Base-by-base conservation (phyloP, 1,284 basidiomycete genomes). In the Trichosporon coremiiforme region DNA sequence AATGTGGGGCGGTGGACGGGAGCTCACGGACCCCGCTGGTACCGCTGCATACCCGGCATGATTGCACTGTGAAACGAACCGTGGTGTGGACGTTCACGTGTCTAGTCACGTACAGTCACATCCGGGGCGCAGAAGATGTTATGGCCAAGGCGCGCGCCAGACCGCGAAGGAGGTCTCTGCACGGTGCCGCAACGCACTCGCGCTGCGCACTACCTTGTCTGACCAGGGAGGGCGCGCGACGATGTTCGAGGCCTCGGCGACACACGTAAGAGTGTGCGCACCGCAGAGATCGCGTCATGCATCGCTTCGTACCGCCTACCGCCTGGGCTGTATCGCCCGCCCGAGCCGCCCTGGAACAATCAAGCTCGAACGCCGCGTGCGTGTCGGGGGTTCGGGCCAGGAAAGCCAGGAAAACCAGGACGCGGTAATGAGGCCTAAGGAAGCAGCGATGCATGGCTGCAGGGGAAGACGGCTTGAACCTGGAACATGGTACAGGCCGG, bases 401-500 rank as follows among this genome's bases (percentile, higher is more conserved):
- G 55, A 60, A 60, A 13, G 25, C 25, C 25, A 25, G 25, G 25
- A 25, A 25, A 25, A 25, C 25, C 25, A 25, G 25, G 25, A 25
- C 25, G 25, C 25, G 25, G 25, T 25, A 25, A 25, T 25, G 25
- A 25, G 25, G 25, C 25, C 25, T 25, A 10, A 60, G 55, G 55
- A 60, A 31, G 25, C 25, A 60, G 55, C 55, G 9, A 31, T 60
- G 29, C 31, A 15, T 60, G 55, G 55, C 55, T 60, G 55, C 55
- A 31, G 12, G 29, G 55, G 17, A n/a, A 33, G 31, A 13, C 29
- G 13, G 57, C 9, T 33, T 33, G 57, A 62, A 33, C 57, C 57
- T 62, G 57, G 57, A 62, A 62, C 57, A 62, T 62, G 57, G 57
- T 62, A 62, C 57, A 35, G 31, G 20, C 50, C 20, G 50, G 25